Percentiles rank a stretch among this genome's conserved stretches.
These are phyloP conservation scores for Chenopodium quinoa DNA, from an alignment of 148 eudicot species.

Conservation along the genomic window DNA sequence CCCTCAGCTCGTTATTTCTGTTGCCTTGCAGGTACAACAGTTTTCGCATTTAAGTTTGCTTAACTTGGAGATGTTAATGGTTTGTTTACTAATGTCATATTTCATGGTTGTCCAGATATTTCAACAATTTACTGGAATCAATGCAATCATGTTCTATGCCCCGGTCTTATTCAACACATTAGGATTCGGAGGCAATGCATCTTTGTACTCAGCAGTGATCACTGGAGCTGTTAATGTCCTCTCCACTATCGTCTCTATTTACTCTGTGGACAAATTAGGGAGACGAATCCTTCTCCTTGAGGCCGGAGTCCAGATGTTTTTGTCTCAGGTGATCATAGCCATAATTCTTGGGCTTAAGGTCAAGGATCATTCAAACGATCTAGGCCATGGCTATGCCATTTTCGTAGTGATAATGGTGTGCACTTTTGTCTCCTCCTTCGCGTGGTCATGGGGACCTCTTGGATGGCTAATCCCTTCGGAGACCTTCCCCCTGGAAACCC, in stretches of 20 bases:
- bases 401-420: slow-evolving; percentile 73
- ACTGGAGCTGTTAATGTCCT: slow-evolving; percentile 82
- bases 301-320: slow-evolving; percentile 89
- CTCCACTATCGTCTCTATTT: slow-evolving; percentile 81
- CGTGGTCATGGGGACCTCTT: slow-evolving; percentile 96
- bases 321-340: slow-evolving; percentile 66
- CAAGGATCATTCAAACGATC: slow-evolving; percentile 46
- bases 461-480: slow-evolving; percentile 98
- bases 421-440: slow-evolving; percentile 74
- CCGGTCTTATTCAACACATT: slow-evolving; percentile 83
- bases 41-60: too few species aligned
- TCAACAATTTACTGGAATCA: slow-evolving; percentile 93
- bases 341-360: slow-evolving; percentile 65
- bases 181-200: slow-evolving; percentile 72
- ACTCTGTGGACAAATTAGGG: slow-evolving; percentile 80
- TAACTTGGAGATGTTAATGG: not conserved
- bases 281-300: slow-evolving; percentile 68
- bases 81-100: not conserved
- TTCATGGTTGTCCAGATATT: slow-evolving; percentile 48
- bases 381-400: slow-evolving; percentile 48
- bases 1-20: slow-evolving; percentile 73
- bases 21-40: slow-evolving; percentile 29
- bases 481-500: slow-evolving; percentile 82
- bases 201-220: slow-evolving; percentile 83
- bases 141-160: slow-evolving; percentile 95